Evolutionary conservation across 306 rosid species (phyloP).

Genomic region (Cicer arietinum): DNA sequence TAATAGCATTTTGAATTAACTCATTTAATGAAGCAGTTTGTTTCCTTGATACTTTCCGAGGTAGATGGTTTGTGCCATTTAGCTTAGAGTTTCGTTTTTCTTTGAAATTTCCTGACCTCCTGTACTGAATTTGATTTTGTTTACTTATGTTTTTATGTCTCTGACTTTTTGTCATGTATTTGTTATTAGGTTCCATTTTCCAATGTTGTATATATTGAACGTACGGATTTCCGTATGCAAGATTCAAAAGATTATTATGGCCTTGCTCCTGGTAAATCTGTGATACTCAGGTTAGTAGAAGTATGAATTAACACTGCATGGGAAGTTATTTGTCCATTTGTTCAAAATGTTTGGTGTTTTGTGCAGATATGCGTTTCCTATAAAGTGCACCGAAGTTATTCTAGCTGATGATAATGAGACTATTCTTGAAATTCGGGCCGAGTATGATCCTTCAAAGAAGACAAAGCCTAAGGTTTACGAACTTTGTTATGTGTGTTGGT

Average conservation of each 20-base stretch:
- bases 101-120: not conserved
- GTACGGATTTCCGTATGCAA: conserved; percentile 86
- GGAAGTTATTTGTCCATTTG: conserved; percentile 21
- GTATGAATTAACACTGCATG: conserved; percentile 21
- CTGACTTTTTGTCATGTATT: conserved; percentile 35
- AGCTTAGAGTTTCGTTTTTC: not conserved
- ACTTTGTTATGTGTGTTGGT: conserved; percentile 34
- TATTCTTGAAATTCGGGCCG: conserved; percentile 82
- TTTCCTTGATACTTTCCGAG: not conserved
- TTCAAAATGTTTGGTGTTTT: conserved; percentile 28
- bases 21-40: not conserved
- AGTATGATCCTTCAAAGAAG: conserved; percentile 90
- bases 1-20: not conserved
- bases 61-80: not conserved
- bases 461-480: conserved; percentile 87
- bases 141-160: not conserved
- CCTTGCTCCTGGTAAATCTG: conserved; percentile 98
- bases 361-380: conserved; percentile 90
- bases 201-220: conserved; percentile 80
- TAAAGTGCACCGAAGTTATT: conserved; percentile 89
- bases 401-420: conserved; percentile 84
- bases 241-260: conserved; percentile 97
- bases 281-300: conserved; percentile 71
- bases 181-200: conserved; percentile 77
- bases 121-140: not conserved